Evolutionary conservation across 495 filamentous ascomycete species (phyloP).

Genomic region (Daldinia vernicosa): DNA sequence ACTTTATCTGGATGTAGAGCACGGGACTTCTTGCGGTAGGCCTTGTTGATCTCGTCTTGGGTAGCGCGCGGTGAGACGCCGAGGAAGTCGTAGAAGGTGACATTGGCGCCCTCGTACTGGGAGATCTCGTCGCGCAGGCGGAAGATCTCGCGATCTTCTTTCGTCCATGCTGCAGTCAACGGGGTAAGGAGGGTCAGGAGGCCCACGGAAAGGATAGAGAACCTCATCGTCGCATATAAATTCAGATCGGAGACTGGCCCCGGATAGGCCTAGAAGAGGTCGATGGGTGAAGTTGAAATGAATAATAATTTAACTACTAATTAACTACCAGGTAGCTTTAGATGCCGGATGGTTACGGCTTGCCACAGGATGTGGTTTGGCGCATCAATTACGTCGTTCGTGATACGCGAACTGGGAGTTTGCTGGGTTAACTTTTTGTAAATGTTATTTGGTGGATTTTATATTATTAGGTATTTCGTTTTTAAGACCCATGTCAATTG

Average conservation of each 20-base stretch:
- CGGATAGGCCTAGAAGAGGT: not conserved
- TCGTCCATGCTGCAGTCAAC: conserved; percentile 77
- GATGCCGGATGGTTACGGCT: conserved; percentile 30
- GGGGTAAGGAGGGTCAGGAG: conserved; percentile 67
- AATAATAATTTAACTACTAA: conserved; percentile 15
- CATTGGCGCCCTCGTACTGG: conserved; percentile 75
- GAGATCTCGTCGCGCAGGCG: conserved; percentile 86
- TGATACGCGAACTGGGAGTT: conserved; percentile 9
- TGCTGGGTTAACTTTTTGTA: not conserved
- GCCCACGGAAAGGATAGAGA: conserved; percentile 60
- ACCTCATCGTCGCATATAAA: conserved; percentile 59
- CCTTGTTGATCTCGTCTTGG: conserved; percentile 91
- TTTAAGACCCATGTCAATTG: conserved; percentile 26
- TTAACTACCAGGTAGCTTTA: conserved; percentile 17
- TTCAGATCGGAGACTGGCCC: conserved; percentile 49
- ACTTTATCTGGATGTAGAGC: conserved; percentile 94
- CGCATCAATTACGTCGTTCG: conserved; percentile 33
- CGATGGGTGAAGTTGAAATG: not conserved
- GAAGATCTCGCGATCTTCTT: conserved; percentile 99
- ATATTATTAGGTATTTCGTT: conserved; percentile 15
- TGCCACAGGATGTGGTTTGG: conserved; percentile 18
- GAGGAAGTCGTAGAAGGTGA: conserved; percentile 96
- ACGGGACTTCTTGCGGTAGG: conserved; percentile 86
- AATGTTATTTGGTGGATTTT: conserved; percentile 22
- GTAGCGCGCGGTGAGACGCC: conserved; percentile 74